Conservation (phyloP, 176 grass and related monocot genomes). For the Carex myosuroides region DNA sequence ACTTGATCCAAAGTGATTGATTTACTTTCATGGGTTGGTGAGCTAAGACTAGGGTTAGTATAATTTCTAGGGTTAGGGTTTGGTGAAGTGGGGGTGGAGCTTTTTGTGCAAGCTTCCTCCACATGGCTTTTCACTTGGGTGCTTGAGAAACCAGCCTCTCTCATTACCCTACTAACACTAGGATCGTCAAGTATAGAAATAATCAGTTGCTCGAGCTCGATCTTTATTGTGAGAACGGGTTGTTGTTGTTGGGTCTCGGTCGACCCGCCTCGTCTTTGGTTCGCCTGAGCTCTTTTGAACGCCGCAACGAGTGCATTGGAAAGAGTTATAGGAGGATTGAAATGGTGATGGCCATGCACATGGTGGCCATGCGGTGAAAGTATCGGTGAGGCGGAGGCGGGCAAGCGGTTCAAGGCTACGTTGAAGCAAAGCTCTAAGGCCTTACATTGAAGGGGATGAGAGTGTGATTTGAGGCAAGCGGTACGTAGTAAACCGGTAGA, state of each 20-base stretch:
- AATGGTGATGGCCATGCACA: conserved; percentile 28
- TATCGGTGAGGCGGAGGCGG: conserved; percentile 46
- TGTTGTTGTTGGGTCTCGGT: conserved; percentile 94
- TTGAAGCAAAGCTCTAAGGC: conserved; percentile 98
- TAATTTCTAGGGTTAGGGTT: conserved; percentile 49
- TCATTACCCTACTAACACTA: conserved; percentile 91
- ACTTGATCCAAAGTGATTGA: conserved; percentile 22
- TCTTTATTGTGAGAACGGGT: conserved; percentile 75
- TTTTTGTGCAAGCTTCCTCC: conserved; percentile 64
- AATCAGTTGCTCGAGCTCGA: conserved; percentile 88
- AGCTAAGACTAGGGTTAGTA: conserved; percentile 17
- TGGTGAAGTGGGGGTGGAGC: conserved; percentile 23
- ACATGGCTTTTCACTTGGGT: conserved; percentile 85
- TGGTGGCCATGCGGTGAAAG: conserved; percentile 32
- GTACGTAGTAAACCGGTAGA: conserved; percentile 52
- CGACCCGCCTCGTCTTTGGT: conserved; percentile 66
- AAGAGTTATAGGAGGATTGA: conserved; percentile 58
- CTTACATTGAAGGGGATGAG: conserved; percentile 90
- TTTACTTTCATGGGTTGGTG: conserved; percentile 35
- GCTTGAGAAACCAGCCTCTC: conserved; percentile 95
- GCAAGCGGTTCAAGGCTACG: conserved; percentile 83
- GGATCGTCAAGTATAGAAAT: conserved; percentile 98
- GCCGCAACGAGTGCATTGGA: conserved; percentile 93
- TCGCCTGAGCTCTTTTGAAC: conserved; percentile 88
- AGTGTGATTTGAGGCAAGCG: conserved; percentile 77